A percentile compares a stretch with the other conserved stretches of the same genome.
phyloP scores from a whole-genome alignment of 2,329 filamentous ascomycete genomes.

The Aureobasidium vineae region DNA sequence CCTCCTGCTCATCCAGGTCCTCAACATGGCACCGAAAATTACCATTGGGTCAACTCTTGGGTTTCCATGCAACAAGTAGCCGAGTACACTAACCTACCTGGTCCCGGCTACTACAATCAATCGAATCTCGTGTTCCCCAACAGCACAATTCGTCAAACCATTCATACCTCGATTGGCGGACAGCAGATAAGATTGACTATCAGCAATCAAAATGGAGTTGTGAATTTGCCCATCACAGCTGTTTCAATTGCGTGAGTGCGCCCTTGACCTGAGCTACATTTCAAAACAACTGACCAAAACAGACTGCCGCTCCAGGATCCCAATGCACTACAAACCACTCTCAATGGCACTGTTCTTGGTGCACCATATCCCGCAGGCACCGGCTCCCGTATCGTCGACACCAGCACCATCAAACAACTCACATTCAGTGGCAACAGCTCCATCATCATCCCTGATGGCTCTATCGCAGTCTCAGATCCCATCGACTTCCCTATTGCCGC shows the following conservation, averaged over 20 bases:
- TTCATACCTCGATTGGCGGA: not conserved
- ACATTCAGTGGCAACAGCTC: constrained; percentile 57
- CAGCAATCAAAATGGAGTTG: not conserved
- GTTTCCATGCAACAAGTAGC: not conserved
- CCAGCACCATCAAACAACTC: constrained; percentile 36
- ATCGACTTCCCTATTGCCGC: constrained; percentile 55
- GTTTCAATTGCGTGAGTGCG: constrained; percentile 2
- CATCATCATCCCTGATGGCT: constrained; percentile 55
- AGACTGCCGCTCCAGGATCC: not conserved
- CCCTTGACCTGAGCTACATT: not conserved
- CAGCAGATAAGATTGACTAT: not conserved
- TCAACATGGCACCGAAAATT: constrained; percentile 2
- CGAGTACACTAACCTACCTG: not conserved
- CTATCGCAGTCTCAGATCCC: constrained; percentile 61
- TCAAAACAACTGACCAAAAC: not conserved
- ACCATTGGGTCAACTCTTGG: not conserved
- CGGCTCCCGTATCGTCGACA: not conserved
- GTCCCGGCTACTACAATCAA: not conserved
- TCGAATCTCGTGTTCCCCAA: not conserved
- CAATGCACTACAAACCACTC: not conserved
- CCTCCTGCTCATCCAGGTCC: not conserved
- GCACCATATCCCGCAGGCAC: not conserved
- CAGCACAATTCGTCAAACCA: not conserved
- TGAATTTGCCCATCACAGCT: not conserved
- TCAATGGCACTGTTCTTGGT: not conserved